Percentiles rank a stretch among this genome's conserved stretches.
phyloP scores from a whole-genome alignment of 805 yeast genomes.

The Suhomyces prunicola region DNA sequence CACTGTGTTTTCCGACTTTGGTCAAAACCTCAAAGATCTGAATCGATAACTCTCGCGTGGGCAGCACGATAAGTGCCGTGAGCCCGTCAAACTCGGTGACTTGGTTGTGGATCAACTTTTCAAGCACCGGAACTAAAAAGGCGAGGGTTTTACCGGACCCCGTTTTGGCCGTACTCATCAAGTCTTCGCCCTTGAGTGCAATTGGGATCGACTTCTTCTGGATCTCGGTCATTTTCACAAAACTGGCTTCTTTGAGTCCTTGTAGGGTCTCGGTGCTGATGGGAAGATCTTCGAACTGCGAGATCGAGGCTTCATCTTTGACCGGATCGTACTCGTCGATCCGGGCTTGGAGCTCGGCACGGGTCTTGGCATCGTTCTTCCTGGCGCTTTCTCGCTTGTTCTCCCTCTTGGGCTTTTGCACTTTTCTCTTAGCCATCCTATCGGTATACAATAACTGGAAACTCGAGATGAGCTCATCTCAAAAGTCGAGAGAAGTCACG shows the following conservation, averaged over 20 bases:
- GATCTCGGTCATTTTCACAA: conserved; percentile 77
- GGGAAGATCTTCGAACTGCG: conserved; percentile 77
- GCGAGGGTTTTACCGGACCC: conserved; percentile 91
- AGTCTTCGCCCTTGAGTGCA: conserved; percentile 72
- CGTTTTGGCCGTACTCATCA: conserved; percentile 86
- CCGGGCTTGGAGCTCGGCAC: conserved; percentile 44
- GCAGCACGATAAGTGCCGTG: conserved; percentile 86
- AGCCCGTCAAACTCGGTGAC: conserved; percentile 86
- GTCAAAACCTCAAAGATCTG: conserved; percentile 85
- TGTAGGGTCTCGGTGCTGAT: conserved; percentile 57
- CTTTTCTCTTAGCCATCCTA: conserved; percentile 4
- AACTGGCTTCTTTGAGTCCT: conserved; percentile 79
- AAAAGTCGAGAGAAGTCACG: neutral
- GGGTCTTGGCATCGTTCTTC: conserved; percentile 30
- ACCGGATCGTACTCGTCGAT: conserved; percentile 54
- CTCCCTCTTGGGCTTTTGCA: conserved; percentile 18
- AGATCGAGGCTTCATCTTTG: conserved; percentile 18
- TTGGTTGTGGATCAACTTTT: conserved; percentile 59
- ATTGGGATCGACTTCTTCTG: conserved; percentile 76
- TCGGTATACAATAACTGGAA: neutral
- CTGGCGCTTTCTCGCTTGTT: conserved; percentile 14
- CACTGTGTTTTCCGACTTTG: conserved; percentile 72
- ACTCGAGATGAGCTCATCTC: conserved; percentile 4
- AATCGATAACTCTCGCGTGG: conserved; percentile 87
- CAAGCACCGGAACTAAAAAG: conserved; percentile 76